These are phyloP conservation scores for Litchi chinensis DNA, from an alignment of 345 rosid genomes.

Conservation along the genomic window DNA sequence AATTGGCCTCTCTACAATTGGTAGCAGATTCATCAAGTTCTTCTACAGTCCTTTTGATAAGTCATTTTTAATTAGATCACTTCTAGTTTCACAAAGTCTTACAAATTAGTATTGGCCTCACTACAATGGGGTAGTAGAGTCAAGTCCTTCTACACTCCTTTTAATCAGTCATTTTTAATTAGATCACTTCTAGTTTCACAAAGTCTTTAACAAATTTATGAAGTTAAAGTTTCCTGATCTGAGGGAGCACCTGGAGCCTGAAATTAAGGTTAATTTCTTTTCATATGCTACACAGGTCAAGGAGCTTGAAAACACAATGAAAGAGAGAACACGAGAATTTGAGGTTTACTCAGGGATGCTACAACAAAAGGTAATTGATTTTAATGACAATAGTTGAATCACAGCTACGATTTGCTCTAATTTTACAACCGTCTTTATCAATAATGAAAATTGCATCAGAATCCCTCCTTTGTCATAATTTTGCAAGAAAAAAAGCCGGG, in stretches of 20 bases:
- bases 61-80: background rate
- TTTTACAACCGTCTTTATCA: background rate
- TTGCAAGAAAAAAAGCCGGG: background rate
- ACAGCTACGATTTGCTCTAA: background rate
- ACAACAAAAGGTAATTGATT: constrained; percentile 37
- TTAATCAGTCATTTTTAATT: background rate
- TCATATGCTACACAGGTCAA: constrained; percentile 29
- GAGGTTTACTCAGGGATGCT: constrained; percentile 34
- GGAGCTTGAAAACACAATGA: constrained; percentile 38
- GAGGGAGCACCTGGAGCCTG: background rate
- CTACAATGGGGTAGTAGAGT: background rate
- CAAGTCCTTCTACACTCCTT: background rate
- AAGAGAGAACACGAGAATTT: constrained; percentile 28
- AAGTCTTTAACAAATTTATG: background rate
- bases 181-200: constrained; percentile 1
- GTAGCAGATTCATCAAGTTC: no score
- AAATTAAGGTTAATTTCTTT: constrained; percentile 3
- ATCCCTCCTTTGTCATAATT: background rate
- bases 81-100: background rate
- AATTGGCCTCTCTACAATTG: no score
- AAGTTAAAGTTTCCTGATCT: background rate
- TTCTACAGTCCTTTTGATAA: no score
- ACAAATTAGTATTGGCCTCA: background rate
- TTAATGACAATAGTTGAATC: background rate
- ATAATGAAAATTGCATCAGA: background rate